These are phyloP conservation scores for Ajuga reptans DNA, from an alignment of 305 asterid genomes.

Conservation along the genomic window DNA sequence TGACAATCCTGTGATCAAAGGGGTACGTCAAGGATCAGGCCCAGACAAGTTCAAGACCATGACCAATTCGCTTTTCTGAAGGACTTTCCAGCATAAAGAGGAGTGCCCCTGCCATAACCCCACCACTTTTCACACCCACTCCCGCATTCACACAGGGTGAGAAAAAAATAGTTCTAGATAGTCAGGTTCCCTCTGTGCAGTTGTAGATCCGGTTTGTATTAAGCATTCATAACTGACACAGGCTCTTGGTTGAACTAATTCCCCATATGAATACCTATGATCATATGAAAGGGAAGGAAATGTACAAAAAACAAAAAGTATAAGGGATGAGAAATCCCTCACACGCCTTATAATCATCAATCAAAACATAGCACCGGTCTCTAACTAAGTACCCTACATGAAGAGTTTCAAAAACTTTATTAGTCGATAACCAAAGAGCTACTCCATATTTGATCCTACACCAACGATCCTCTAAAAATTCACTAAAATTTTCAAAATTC, in stretches of 20 bases:
- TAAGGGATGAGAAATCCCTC: no score
- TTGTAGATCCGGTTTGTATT: neutral
- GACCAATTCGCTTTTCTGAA: constrained; percentile 29
- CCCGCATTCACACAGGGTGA: constrained; percentile 13
- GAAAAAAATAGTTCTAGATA: constrained; percentile 4
- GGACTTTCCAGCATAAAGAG: constrained; percentile 24
- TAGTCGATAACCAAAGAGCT: no score
- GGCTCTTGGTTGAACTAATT: constrained; percentile 1
- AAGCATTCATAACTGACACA: neutral
- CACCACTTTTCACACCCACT: neutral
- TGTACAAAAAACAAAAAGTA: neutral
- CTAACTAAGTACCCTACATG: no score
- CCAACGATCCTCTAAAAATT: no score
- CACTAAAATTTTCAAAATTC: no score
- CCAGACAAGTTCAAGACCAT: constrained; percentile 37
- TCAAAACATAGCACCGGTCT: no score
- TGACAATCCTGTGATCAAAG: constrained; percentile 86
- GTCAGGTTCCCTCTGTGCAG: constrained; percentile 13
- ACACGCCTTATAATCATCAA: no score
- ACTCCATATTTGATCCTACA: no score
- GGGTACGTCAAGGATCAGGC: constrained; percentile 56
- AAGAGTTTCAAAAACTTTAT: no score
- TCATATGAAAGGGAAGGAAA: neutral
- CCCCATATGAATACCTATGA: neutral
- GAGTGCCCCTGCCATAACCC: constrained; percentile 21